Evolutionary conservation across 768 basidiomycete genomes (phyloP).

Genomic region (Tulasnella sp.): DNA sequence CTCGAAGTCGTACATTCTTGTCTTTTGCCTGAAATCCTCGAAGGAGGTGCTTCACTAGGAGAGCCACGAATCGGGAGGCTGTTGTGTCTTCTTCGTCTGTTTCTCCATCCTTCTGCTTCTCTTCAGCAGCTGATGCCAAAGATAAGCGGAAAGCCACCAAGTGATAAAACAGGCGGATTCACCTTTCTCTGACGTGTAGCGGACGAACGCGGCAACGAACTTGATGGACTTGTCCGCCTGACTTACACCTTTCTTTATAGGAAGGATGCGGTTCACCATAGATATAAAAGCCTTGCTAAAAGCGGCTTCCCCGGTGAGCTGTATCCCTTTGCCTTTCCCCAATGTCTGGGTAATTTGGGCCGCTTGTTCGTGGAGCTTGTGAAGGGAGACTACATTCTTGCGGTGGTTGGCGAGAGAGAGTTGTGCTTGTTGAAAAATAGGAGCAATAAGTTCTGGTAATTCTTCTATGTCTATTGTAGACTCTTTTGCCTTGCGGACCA

Average conservation of each 20-base stretch:
- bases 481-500: conserved; percentile 6
- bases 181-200: conserved; percentile 73
- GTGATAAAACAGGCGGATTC: conserved; percentile 22
- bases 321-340: conserved; percentile 43
- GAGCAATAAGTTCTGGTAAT: conserved; percentile 35
- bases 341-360: conserved; percentile 45
- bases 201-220: conserved; percentile 73
- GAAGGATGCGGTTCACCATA: conserved; percentile 52
- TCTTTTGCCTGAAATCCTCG: conserved; percentile 79
- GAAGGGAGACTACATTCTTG: conserved; percentile 77
- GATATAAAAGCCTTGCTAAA: conserved; percentile 62
- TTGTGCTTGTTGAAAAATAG: conserved; percentile 77
- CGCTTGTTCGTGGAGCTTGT: conserved; percentile 68
- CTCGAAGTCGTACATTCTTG: conserved; percentile 76
- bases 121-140: conserved; percentile 31
- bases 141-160: background rate
- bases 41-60: conserved; percentile 63
- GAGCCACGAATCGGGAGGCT: conserved; percentile 57
- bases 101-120: conserved; percentile 38
- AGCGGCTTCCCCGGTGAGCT: conserved; percentile 63
- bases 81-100: conserved; percentile 53
- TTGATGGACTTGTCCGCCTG: conserved; percentile 72
- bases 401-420: conserved; percentile 68
- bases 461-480: background rate
- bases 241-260: conserved; percentile 69